Base-by-base conservation (phyloP, 2,329 filamentous ascomycete species). In the Neofusicoccum ribis region DNA sequence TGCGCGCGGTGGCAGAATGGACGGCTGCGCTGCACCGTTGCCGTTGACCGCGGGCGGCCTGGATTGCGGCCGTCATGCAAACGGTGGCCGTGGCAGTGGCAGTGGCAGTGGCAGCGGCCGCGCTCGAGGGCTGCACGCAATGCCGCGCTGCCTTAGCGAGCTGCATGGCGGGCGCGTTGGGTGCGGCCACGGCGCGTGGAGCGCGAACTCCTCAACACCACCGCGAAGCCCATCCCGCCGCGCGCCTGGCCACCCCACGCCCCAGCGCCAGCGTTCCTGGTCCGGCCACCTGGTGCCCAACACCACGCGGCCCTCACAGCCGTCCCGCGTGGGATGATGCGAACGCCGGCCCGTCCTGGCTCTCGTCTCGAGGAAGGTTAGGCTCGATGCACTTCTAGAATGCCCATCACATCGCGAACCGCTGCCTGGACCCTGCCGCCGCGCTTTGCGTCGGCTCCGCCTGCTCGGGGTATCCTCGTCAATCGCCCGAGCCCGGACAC, bases 11-110 rank as follows among this genome's bases (percentile, higher is more conserved):
- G 34, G 27, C 15, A 23, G n/a, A 39, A 3, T 52, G 50, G 50
- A 52, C 34, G 27, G n/a, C 50, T 51, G 49, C 49, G 49, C 23
- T 51, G 49, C 49, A 51, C 49, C 49, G 49, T 23, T n/a, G 49
- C n/a, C 47, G 7, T 31, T 31, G 27, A 7, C 37, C 37, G 37
- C 37, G 15, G 50, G 11, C 31, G 31, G 31, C 50, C 34, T 54
- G 7, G 23, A 51, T 23, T 36, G 31, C 46, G 23, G 12, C 20
- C 46, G 23, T 23, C 56, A 60, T 60, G 56, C 56, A 36, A 60
- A 58, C 37, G 4, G 15, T 23, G 17, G 14, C 43, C 11, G 37
- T 31, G 27, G 14, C 37, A 14, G 11, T 39, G 27, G 27, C 27
- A 5, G 27, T 31, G 27, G 27, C 27, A 31, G 27, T 31, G 27